Base-by-base conservation (phyloP, 2,329 filamentous ascomycete genomes). In the Colletotrichum spinosum region DNA sequence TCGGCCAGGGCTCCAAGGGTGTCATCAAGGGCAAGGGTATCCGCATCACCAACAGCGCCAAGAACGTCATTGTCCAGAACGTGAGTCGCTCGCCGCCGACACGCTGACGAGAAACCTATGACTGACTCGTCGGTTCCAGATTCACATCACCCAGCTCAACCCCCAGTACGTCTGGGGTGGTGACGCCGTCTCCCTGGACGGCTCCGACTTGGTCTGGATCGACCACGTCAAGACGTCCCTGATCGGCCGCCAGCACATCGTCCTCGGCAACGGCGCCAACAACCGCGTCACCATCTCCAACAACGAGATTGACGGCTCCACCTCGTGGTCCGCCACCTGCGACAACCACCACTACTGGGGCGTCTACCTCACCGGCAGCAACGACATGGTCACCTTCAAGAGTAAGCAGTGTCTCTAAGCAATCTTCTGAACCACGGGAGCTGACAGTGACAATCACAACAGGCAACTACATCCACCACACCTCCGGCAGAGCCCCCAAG, bases 321-420 rank as follows among this genome's bases (percentile, higher is more conserved):
- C 81, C 39, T 73, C 76, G 15, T 89, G 80, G 78, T 88, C 85
- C 10, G 82, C 87, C 5, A 85, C 81, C 51, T 89, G 87, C 75
- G 79, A 89, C 71, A 80, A 78, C 45, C 81, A 86, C 74, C 85
- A 88, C 76, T 88, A 89, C 82, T 89, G 87, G 85, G 81, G 76
- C 37, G 74, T 88, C 68, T 87, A 86, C 78, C 80, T 89, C 53
- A 82, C 80, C 45, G 87, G 87, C n/a, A 78, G 80, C 61, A 80
- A 76, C 72, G 87, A 89, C 72, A 71, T 83, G 66, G 79, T 88
- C 71, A 89, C 87, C 67, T 71, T 89, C 72, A 85, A 87, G 78
- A 44, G 59, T 60, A 48, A 35, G 50, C n/a, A 37, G 15, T 0
- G 6, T 35, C 5, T 37, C 10, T 25, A n/a, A n/a, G n/a, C n/a